Conservation (phyloP, 2,329 filamentous ascomycete species). For the Aspergillus amoenus region DNA sequence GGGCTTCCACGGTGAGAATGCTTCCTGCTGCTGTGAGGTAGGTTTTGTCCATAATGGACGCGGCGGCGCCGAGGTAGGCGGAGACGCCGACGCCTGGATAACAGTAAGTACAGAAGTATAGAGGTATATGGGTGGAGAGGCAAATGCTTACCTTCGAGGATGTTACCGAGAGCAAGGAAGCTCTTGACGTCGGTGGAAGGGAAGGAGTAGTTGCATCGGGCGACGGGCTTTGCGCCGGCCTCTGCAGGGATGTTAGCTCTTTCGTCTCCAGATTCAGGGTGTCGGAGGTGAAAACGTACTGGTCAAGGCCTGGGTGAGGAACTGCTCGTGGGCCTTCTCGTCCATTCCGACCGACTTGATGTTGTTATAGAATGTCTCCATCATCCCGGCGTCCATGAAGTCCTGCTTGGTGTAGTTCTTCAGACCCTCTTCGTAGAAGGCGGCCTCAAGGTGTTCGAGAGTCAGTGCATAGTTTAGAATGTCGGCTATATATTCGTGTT, state of each 20-base stretch:
- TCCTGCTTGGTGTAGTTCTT: conserved; percentile 54
- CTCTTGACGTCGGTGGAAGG: conserved; percentile 46
- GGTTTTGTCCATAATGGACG: conserved; percentile 55
- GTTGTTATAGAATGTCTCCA: conserved; percentile 57
- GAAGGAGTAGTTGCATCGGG: conserved; percentile 59
- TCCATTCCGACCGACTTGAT: conserved; percentile 57
- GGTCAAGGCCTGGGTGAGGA: conserved; percentile 50
- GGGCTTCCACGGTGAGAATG: conserved; percentile 64
- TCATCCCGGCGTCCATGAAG: conserved; percentile 54
- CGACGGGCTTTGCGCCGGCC: conserved; percentile 52
- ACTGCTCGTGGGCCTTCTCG: conserved; percentile 58
- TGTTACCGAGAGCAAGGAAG: conserved; percentile 54
- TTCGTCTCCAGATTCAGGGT: too few species aligned
- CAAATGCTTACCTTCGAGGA: conserved; percentile 49
- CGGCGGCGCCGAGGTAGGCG: conserved; percentile 63
- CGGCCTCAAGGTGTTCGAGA: conserved; percentile 59
- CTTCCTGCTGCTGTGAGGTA: conserved; percentile 63
- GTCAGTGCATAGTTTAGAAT: conserved; percentile 27
- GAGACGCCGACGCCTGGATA: conserved; percentile 51
- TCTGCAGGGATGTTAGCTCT: conserved; percentile 15
- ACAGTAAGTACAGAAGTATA: not conserved
- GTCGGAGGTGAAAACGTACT: conserved; percentile 3
- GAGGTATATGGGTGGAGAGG: not conserved
- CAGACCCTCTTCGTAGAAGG: conserved; percentile 63
- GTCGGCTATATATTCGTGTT: conserved; percentile 8